phyloP scores from a whole-genome alignment of 768 basidiomycete species.

The Terana coerulea region DNA sequence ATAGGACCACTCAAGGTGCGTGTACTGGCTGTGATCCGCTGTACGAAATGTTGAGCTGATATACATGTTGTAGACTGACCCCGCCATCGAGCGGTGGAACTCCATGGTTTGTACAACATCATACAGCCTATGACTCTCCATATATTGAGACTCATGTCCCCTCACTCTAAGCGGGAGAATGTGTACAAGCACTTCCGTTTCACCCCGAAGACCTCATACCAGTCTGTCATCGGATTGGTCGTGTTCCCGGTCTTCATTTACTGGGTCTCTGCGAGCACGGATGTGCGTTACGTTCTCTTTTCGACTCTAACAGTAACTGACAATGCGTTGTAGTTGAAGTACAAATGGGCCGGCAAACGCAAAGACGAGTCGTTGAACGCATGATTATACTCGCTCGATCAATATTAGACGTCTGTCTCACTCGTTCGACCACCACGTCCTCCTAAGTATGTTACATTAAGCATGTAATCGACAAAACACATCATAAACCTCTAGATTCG shows the following conservation, averaged over 20 bases:
- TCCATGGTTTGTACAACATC: conserved; percentile 40
- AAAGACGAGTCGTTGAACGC: conserved; percentile 38
- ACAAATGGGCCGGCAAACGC: conserved; percentile 51
- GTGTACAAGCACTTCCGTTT: conserved; percentile 83
- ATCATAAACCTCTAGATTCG: conserved; percentile 47
- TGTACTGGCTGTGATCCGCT: neutral
- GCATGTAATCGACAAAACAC: neutral
- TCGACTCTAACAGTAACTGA: neutral
- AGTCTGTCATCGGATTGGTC: conserved; percentile 57
- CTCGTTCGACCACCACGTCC: neutral
- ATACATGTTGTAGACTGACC: conserved; percentile 34
- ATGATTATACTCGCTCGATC: neutral
- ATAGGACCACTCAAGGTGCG: conserved; percentile 58
- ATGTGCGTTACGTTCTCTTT: conserved; percentile 31
- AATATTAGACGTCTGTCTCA: neutral
- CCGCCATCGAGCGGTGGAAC: conserved; percentile 56
- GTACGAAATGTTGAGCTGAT: neutral
- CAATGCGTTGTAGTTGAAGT: conserved; percentile 38
- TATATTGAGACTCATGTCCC: neutral
- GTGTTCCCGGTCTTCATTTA: conserved; percentile 57
- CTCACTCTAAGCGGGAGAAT: conserved; percentile 62
- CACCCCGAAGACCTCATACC: conserved; percentile 64
- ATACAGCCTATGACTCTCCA: neutral
- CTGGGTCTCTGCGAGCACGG: conserved; percentile 37
- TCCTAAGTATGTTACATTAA: conserved; percentile 11